phyloP scores from a whole-genome alignment of 179 eudicot species.

The Vitellaria paradoxa region DNA sequence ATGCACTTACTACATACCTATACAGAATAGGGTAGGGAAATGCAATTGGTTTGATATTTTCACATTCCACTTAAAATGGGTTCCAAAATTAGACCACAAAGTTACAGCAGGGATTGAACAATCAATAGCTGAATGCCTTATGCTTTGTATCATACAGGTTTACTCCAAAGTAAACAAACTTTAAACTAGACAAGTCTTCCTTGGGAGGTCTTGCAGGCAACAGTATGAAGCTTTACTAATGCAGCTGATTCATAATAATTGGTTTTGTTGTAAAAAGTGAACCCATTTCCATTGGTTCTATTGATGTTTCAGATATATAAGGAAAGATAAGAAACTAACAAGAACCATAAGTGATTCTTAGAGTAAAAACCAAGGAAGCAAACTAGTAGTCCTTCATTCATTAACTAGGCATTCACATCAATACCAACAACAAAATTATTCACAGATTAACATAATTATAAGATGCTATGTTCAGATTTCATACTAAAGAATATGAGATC shows the following conservation, averaged over 20 bases:
- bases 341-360: background rate
- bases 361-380: background rate
- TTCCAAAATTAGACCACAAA: background rate
- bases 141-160: background rate
- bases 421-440: background rate
- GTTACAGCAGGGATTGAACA: background rate
- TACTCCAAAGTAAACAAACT: background rate
- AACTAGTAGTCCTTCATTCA: background rate
- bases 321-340: background rate
- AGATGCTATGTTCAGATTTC: slow-evolving; percentile 1
- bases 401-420: background rate
- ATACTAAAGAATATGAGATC: background rate
- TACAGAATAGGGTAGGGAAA: no score
- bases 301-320: background rate
- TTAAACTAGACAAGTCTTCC: background rate
- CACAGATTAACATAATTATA: background rate
- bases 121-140: background rate
- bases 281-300: background rate
- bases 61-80: background rate
- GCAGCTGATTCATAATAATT: background rate
- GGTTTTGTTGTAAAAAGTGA: background rate
- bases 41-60: background rate
- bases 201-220: slow-evolving; percentile 1
- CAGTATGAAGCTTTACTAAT: background rate
- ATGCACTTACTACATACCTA: background rate